Percentiles rank a stretch among this genome's conserved stretches.
These are phyloP conservation scores for Sanghuangporus sanghuang DNA, from an alignment of 1,284 basidiomycete species.

Conservation along the genomic window DNA sequence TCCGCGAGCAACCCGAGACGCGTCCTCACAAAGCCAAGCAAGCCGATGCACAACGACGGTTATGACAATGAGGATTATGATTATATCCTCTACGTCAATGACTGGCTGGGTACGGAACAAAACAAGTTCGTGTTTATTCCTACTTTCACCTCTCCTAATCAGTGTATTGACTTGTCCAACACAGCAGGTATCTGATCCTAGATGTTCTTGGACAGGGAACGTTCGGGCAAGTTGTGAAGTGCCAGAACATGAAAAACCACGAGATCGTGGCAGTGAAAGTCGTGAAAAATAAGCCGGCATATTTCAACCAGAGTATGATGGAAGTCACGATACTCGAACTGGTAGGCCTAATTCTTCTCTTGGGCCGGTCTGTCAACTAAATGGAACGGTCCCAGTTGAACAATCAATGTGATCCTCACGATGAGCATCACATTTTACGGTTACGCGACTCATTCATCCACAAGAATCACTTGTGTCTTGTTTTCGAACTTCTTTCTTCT, in stretches of 20 bases:
- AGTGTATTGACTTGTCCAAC: conserved; percentile 16
- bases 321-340: conserved; percentile 97
- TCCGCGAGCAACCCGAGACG: conserved; percentile 87
- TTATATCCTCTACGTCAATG: conserved; percentile 96
- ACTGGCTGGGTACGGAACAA: conserved; percentile 87
- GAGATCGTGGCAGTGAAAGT: conserved; percentile 99
- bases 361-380: background rate
- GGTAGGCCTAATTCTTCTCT: conserved; percentile 42
- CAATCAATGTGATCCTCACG: conserved; percentile 86
- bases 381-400: conserved; percentile 61
- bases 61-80: conserved; percentile 97
- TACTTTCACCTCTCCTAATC: conserved; percentile 28
- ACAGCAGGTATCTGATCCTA: conserved; percentile 85
- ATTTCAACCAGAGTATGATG: conserved; percentile 99
- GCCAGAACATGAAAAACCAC: conserved; percentile 98
- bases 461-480: conserved; percentile 92
- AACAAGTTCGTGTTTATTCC: conserved; percentile 65
- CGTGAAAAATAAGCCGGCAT: conserved; percentile 99
- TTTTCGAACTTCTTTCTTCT: conserved; percentile 95
- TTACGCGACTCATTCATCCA: conserved; percentile 97
- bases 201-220: conserved; percentile 98
- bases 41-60: conserved; percentile 89
- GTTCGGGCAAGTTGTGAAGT: conserved; percentile 99
- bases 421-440: conserved; percentile 95
- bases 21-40: conserved; percentile 94